A percentile compares a stretch with the other conserved stretches of the same genome.
Conservation (phyloP, 1,284 basidiomycete species). For the Tilletiaria anomala region DNA sequence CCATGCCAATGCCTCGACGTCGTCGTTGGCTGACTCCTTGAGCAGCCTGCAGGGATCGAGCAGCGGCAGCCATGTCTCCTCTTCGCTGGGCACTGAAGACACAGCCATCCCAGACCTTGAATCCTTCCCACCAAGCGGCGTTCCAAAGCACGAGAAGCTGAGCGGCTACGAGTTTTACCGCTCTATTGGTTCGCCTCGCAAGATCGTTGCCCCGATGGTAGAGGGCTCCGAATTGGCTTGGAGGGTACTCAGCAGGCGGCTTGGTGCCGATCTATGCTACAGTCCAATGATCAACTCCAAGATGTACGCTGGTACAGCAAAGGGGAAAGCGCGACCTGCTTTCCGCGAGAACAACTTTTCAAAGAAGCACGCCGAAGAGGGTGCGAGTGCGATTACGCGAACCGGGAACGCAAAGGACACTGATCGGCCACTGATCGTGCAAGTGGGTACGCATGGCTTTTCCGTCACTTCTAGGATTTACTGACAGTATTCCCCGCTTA, state of each 20-base stretch:
- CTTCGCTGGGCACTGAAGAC: too few species aligned
- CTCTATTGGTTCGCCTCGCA: constrained; percentile 66
- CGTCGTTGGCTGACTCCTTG: too few species aligned
- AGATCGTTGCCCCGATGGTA: constrained; percentile 91
- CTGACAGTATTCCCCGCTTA: not conserved
- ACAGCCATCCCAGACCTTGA: too few species aligned
- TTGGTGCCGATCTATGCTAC: constrained; percentile 69
- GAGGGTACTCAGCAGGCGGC: constrained; percentile 71
- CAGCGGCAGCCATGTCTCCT: too few species aligned
- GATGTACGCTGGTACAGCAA: constrained; percentile 49
- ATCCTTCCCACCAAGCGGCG: constrained; percentile 31
- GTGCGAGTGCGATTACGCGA: constrained; percentile 6
- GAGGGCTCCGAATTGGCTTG: constrained; percentile 83
- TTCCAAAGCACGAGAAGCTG: constrained; percentile 46
- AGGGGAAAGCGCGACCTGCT: constrained; percentile 15
- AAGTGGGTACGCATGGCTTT: constrained; percentile 36
- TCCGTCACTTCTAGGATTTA: not conserved
- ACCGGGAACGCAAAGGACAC: constrained; percentile 50
- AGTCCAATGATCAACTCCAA: constrained; percentile 97
- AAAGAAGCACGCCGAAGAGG: constrained; percentile 18
- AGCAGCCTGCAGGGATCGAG: too few species aligned
- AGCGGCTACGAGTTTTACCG: constrained; percentile 69
- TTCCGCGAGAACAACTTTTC: constrained; percentile 20
- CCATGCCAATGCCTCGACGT: too few species aligned
- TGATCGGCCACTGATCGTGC: constrained; percentile 75